phyloP scores from a whole-genome alignment of 495 filamentous ascomycete genomes.

The Penicillium odoratum region DNA sequence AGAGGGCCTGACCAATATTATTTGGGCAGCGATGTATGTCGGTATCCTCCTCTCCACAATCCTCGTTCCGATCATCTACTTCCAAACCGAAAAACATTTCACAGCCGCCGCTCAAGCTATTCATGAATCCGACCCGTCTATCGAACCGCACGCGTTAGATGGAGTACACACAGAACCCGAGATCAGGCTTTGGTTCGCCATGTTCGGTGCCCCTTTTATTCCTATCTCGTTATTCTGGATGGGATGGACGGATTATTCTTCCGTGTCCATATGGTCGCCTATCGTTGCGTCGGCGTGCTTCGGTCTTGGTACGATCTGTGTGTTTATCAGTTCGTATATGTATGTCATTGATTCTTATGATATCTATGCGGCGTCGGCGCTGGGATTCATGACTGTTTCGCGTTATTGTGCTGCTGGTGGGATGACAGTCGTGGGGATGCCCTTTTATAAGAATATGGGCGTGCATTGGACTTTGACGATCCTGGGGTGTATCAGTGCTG shows the following conservation, averaged over 20 bases:
- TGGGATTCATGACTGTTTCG: constrained; percentile 51
- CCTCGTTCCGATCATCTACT: constrained; percentile 55
- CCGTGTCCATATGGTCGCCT: constrained; percentile 56
- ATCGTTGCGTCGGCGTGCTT: constrained; percentile 50
- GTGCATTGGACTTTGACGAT: constrained; percentile 59
- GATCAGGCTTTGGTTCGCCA: constrained; percentile 57
- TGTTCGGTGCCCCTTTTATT: constrained; percentile 56
- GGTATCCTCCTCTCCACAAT: constrained; percentile 50
- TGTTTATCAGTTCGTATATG: constrained; percentile 54
- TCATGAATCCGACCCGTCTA: constrained; percentile 8
- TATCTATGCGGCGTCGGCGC: constrained; percentile 41
- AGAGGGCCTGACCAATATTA: constrained; percentile 54
- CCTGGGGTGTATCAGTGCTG: constrained; percentile 47
- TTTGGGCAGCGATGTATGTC: constrained; percentile 58
- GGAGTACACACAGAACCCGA: constrained; percentile 43
- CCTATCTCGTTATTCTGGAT: constrained; percentile 64
- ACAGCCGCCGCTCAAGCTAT: constrained; percentile 12
- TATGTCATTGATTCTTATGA: constrained; percentile 60
- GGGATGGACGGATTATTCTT: constrained; percentile 51
- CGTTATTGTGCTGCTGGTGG: constrained; percentile 53
- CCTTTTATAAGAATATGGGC: constrained; percentile 55
- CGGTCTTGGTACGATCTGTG: constrained; percentile 53
- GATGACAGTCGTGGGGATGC: constrained; percentile 49
- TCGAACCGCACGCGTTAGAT: constrained; percentile 23
- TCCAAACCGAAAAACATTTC: constrained; percentile 52